Conservation (phyloP, 805 yeast species). For the Cyberlindnera veronae region DNA sequence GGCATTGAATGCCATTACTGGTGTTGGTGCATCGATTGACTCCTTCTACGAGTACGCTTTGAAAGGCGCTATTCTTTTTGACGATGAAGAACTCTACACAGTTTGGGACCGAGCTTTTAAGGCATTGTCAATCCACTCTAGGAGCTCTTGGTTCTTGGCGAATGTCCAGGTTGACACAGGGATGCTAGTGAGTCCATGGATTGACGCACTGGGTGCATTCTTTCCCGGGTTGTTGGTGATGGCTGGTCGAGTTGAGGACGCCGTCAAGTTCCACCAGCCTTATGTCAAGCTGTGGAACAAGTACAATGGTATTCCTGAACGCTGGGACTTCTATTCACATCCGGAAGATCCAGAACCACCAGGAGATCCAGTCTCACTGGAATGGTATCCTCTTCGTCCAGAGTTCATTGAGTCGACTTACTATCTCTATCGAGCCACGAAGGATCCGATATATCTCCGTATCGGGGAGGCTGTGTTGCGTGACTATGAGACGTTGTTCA, state of each 20-base stretch:
- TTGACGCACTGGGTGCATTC: conserved; percentile 83
- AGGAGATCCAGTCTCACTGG: conserved; percentile 48
- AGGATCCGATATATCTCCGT: conserved; percentile 76
- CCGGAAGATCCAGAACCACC: conserved; percentile 1
- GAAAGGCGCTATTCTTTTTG: conserved; percentile 70
- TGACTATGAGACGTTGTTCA: conserved; percentile 50
- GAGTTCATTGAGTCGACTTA: conserved; percentile 90
- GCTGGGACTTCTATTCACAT: conserved; percentile 57
- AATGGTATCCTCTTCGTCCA: conserved; percentile 93
- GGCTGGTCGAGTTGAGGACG: conserved; percentile 69
- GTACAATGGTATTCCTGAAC: conserved; percentile 81
- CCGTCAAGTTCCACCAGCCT: conserved; percentile 55
- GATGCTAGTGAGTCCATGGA: conserved; percentile 54
- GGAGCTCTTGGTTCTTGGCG: conserved; percentile 46
- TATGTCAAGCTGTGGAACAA: conserved; percentile 76
- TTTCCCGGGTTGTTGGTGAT: conserved; percentile 84
- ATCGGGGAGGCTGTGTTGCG: conserved; percentile 66
- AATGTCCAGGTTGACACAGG: conserved; percentile 61
- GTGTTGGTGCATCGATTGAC: conserved; percentile 89
- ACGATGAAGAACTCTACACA: conserved; percentile 46
- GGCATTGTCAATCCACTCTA: conserved; percentile 54
- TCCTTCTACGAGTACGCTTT: conserved; percentile 87
- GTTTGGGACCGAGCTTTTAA: conserved; percentile 62
- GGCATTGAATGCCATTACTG: conserved; percentile 62
- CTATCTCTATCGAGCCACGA: conserved; percentile 76